Percentiles rank a stretch among this genome's conserved stretches.
Evolutionary conservation across 768 basidiomycete genomes (phyloP).

Genomic region (Rickenella mellea): DNA sequence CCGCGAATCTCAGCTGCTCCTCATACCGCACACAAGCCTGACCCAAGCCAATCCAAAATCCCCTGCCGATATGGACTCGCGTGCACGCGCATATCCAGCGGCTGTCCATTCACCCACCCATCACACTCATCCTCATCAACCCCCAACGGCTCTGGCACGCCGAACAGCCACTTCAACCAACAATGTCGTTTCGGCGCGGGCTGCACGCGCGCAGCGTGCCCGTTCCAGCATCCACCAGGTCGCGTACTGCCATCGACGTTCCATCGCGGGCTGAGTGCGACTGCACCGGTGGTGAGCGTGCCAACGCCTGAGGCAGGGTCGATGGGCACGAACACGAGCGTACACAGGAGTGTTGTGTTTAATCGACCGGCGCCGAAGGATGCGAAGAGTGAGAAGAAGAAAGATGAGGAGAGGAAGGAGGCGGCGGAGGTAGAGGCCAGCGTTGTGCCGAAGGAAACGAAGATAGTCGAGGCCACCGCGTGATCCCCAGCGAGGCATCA

Average conservation of each 20-base stretch:
- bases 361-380: conserved; percentile 42
- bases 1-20: conserved; percentile 3
- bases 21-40: conserved; percentile 27
- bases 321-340: conserved; percentile 49
- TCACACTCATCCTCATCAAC: not conserved
- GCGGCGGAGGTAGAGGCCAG: conserved; percentile 59
- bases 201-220: conserved; percentile 67
- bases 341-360: conserved; percentile 63
- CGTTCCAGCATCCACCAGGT: conserved; percentile 83
- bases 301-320: conserved; percentile 55
- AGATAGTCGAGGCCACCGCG: conserved; percentile 50
- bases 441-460: conserved; percentile 55
- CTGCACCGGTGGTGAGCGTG: conserved; percentile 52
- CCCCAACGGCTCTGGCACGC: conserved; percentile 3
- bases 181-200: conserved; percentile 78
- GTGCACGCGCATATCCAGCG: conserved; percentile 55
- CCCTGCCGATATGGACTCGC: conserved; percentile 62
- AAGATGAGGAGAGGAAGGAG: conserved; percentile 35
- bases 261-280: conserved; percentile 64
- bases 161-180: conserved; percentile 7
- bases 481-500: conserved; percentile 60
- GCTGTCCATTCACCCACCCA: conserved; percentile 59
- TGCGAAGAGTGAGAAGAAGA: conserved; percentile 31
- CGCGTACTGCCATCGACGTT: conserved; percentile 73
- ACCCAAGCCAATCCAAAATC: conserved; percentile 16